Percentiles rank a stretch among this genome's conserved stretches.
These are phyloP conservation scores for Podaxis sp. DNA, from an alignment of 768 basidiomycete genomes.

Conservation along the genomic window DNA sequence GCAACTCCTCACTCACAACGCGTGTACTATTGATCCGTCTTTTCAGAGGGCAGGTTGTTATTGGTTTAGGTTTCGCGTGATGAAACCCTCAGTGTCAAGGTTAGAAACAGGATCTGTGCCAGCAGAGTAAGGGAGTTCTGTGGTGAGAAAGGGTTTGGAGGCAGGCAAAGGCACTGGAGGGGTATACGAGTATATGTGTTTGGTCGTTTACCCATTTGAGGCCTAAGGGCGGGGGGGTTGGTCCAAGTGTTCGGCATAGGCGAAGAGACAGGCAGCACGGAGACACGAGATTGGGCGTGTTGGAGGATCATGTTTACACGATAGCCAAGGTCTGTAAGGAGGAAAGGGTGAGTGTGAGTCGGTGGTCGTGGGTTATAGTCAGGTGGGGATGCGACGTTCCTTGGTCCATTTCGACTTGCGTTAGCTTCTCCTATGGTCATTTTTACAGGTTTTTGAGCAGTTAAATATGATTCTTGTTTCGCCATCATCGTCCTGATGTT, in stretches of 20 bases:
- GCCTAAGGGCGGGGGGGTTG: constrained; percentile 55
- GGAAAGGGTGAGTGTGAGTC: not conserved
- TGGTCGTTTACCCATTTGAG: constrained; percentile 87
- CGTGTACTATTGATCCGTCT: constrained; percentile 72
- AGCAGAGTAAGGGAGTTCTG: constrained; percentile 23
- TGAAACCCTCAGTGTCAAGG: constrained; percentile 53
- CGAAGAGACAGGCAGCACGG: constrained; percentile 75
- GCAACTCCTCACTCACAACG: constrained; percentile 68
- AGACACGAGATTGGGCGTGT: constrained; percentile 70
- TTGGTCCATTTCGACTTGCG: constrained; percentile 35
- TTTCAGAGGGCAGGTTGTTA: constrained; percentile 77
- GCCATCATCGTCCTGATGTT: constrained; percentile 33
- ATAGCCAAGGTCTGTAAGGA: constrained; percentile 39
- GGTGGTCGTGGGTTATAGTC: not conserved
- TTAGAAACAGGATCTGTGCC: constrained; percentile 36
- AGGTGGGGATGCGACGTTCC: constrained; percentile 21
- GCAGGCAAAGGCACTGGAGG: constrained; percentile 51
- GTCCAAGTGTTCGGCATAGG: constrained; percentile 78
- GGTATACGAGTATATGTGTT: constrained; percentile 78
- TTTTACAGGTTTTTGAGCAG: not conserved
- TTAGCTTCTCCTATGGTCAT: constrained; percentile 23
- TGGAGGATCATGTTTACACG: constrained; percentile 70
- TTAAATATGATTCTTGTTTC: constrained; percentile 24
- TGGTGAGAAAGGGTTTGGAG: not conserved
- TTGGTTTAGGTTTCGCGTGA: constrained; percentile 70